A percentile compares a stretch with the other conserved stretches of the same genome.
phyloP scores from a whole-genome alignment of 257 asterid species.

The Scutellaria minor region DNA sequence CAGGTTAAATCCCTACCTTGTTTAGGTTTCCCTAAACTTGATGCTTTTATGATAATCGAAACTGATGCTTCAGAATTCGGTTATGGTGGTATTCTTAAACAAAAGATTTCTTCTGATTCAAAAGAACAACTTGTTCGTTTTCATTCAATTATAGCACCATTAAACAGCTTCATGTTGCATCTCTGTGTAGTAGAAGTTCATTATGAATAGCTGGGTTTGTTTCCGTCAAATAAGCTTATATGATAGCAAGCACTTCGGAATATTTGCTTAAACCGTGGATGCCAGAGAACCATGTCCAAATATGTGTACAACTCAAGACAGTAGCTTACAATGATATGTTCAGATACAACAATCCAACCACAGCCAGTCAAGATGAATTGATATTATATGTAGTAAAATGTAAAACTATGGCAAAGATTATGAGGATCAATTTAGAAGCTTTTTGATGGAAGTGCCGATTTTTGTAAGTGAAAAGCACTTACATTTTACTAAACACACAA shows the following conservation, averaged over 20 bases:
- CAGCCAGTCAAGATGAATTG: neutral
- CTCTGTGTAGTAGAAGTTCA: neutral
- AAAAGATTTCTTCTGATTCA: too few relatives aligned
- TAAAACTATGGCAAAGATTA: neutral
- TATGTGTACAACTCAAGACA: slow-evolving; percentile 6
- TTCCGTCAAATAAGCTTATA: slow-evolving; percentile 1
- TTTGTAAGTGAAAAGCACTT: too few relatives aligned
- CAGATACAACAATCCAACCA: slow-evolving; percentile 25
- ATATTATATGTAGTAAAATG: slow-evolving; percentile 1
- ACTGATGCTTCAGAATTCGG: too few relatives aligned
- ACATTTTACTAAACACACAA: too few relatives aligned
- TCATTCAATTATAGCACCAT: too few relatives aligned
- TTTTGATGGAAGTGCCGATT: neutral
- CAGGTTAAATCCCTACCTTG: too few relatives aligned
- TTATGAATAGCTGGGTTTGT: slow-evolving; percentile 7
- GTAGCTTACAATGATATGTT: slow-evolving; percentile 49
- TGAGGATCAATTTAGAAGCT: slow-evolving; percentile 17
- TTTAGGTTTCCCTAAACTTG: too few relatives aligned
- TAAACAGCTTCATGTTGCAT: slow-evolving; percentile 13
- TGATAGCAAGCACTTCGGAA: slow-evolving; percentile 9
- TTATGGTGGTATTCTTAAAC: too few relatives aligned
- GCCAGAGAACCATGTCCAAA: neutral
- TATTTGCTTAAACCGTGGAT: neutral
- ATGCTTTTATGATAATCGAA: too few relatives aligned
- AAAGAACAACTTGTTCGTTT: too few relatives aligned